Evolutionary conservation across 371 early-diverging fungal species (phyloP), one percentile per base, ranked within the genome.

Genomic region (Catenaria anguillulae): DNA sequence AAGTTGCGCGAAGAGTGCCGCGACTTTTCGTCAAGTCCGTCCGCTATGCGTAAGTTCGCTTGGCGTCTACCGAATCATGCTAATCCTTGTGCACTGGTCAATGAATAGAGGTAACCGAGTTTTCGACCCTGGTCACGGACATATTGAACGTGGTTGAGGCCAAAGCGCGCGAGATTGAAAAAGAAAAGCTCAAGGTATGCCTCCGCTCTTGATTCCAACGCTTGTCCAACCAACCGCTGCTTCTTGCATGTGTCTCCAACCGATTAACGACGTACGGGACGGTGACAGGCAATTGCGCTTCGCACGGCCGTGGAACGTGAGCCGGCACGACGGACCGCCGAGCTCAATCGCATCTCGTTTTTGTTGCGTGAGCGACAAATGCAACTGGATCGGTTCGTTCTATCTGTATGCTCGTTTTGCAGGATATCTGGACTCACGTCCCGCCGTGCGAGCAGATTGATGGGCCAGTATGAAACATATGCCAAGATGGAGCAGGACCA

Each of bases 331-430:
- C 58, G 58, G 19, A 17, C 24, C 24, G 24, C 34, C 31, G 40
- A 58, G 36, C 36, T 40, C 4, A 58, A 58, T 31, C 36, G 58
- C 29, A n/a, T 40, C 40, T 21, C 19, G n/a, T 36, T 26, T 26
- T 10, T 58, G 29, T 19, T 58, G 26, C 36, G 58, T 21, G 58
- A 58, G 58, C 58, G 58, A 4, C 58, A 58, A 23, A 24, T 42
- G 13, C 26, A 58, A 23, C 42, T 58, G 19, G 58, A 58, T 24
- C 24, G 58, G 36, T 19, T 0, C 24, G 48, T 48, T 1, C 8
- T 48, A 23, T 48, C 24, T 8, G n/a, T n/a, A n/a, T n/a, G n/a
- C 4, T 21, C 0, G 0, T 3, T 10, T 4, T 23, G 21, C 13
- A 43, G 21, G 21, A 19, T 19, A 12, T 21, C 2, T n/a, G 26